Percentiles rank a stretch among this genome's conserved stretches.
phyloP scores from a whole-genome alignment of 768 basidiomycete genomes.

The Termitomyces sp. region DNA sequence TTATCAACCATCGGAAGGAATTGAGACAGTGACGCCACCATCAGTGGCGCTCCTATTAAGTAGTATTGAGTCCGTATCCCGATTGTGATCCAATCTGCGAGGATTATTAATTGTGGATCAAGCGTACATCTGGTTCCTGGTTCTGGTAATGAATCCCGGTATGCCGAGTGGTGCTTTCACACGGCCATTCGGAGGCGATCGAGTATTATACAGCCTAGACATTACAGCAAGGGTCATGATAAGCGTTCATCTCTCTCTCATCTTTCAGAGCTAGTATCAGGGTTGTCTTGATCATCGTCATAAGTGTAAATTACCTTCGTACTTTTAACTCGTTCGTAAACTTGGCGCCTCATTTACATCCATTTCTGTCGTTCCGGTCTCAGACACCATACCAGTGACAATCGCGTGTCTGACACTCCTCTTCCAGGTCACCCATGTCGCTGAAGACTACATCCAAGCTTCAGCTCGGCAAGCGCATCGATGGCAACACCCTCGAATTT shows the following conservation, averaged over 20 bases:
- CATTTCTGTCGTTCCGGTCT: not conserved
- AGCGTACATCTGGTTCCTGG: not conserved
- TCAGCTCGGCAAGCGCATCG: conserved; percentile 76
- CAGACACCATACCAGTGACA: not conserved
- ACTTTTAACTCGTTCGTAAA: not conserved
- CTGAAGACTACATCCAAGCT: conserved; percentile 33
- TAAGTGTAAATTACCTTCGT: not conserved
- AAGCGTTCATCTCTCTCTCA: not conserved
- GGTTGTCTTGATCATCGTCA: not conserved
- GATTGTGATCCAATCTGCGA: conserved; percentile 1
- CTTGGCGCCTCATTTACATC: not conserved
- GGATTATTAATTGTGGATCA: not conserved
- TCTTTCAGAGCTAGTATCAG: not conserved
- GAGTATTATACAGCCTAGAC: conserved; percentile 5
- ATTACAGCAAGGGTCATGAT: not conserved
- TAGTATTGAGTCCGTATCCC: not conserved
- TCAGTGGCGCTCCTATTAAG: conserved; percentile 15
- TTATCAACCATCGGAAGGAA: not conserved
- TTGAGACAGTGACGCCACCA: conserved; percentile 12
- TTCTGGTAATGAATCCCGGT: not conserved
- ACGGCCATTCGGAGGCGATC: not conserved
- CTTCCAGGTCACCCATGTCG: conserved; percentile 13
- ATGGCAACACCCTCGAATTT: conserved; percentile 78
- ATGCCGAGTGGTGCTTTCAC: not conserved
- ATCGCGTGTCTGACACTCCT: conserved; percentile 6